Evolutionary conservation across 208 protist genomes (phyloP), one percentile per base, ranked within the genome.

Genomic region (Trypanosoma theileri): DNA sequence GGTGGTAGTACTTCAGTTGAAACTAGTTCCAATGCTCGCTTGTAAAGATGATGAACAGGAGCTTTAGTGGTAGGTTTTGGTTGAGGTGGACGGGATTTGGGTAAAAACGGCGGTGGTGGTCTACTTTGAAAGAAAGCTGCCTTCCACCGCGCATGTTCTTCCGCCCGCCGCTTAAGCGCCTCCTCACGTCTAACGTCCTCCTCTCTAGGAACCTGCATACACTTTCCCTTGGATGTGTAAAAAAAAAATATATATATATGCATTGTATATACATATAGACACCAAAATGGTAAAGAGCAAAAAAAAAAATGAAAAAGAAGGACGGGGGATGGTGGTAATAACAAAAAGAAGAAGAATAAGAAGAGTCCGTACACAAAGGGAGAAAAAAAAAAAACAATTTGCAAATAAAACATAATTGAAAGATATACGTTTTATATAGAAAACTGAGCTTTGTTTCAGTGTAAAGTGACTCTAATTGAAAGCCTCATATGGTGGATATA

Each of bases 71-170:
- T 79, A 7, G 65, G 73, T 65, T 81, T 35, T 35, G 1, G 74
- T 1, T 72, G 83, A 8, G 81, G 83, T 21, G 82, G 82, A 16
- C 86, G 75, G n/a, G 60, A 77, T 11, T 84, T 81, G 0, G 72
- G 72, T 7, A 90, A 70, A 55, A 75, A 75, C 17, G 54, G 61
- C 12, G 85, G 90, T 2, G 86, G 81, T 21, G 88, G 84, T 11
- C 90, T 75, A 11, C 84, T 60, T 55, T 80, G 71, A 67, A 95
- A 95, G 69, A 95, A 95, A 6, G 42, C n/a, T 42, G 66, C 72
- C 72, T 95, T 93, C 88, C 90, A 95, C 54, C 41, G 61, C 22
- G 70, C 53, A 61, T 95, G 90, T 59, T 69, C 74, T 19, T 67
- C 81, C 41, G 59, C 44, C 3, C 81, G 80, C 55, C 79, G 68